Evolutionary conservation across 352 stramenopile species (phyloP).

Genomic region (Aphanomyces invadans): DNA sequence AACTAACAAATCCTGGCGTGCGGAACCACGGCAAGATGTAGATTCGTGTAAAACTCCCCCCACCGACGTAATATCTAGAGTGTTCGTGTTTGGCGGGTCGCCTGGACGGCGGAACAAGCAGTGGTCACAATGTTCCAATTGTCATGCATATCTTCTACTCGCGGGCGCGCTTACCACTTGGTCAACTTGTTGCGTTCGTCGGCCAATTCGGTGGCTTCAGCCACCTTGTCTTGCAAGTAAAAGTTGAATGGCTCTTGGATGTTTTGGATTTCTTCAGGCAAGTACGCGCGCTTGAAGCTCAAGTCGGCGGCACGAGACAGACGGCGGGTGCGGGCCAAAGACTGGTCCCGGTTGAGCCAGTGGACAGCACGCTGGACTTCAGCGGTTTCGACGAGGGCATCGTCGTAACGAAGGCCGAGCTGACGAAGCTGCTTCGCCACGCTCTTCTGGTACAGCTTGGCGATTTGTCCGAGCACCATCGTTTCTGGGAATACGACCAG

Average conservation of each 20-base stretch:
- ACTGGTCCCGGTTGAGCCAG: constrained; percentile 72
- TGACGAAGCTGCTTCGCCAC: constrained; percentile 65
- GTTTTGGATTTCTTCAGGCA: constrained; percentile 79
- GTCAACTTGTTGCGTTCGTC: constrained; percentile 72
- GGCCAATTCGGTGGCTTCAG: constrained; percentile 46
- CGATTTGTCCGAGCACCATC: constrained; percentile 21
- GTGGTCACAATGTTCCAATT: neutral
- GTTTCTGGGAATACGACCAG: constrained; percentile 17
- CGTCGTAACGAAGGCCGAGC: constrained; percentile 86
- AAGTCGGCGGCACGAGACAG: constrained; percentile 76
- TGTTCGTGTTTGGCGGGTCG: too few species aligned
- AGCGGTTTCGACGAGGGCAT: constrained; percentile 71
- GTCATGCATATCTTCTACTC: neutral
- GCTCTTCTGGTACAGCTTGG: constrained; percentile 71
- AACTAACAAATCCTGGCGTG: too few species aligned
- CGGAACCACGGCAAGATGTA: neutral
- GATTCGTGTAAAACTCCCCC: neutral
- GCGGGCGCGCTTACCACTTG: constrained; percentile 52
- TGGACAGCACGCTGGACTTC: constrained; percentile 72
- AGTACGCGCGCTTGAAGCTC: constrained; percentile 76
- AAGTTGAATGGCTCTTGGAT: constrained; percentile 75
- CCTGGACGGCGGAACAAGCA: neutral
- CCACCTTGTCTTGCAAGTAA: constrained; percentile 59
- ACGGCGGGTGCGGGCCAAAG: constrained; percentile 65
- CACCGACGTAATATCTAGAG: too few species aligned